Evolutionary conservation across 2,329 filamentous ascomycete species (phyloP), one percentile per base, ranked within the genome.

Genomic region (Delphinella strobiligena): DNA sequence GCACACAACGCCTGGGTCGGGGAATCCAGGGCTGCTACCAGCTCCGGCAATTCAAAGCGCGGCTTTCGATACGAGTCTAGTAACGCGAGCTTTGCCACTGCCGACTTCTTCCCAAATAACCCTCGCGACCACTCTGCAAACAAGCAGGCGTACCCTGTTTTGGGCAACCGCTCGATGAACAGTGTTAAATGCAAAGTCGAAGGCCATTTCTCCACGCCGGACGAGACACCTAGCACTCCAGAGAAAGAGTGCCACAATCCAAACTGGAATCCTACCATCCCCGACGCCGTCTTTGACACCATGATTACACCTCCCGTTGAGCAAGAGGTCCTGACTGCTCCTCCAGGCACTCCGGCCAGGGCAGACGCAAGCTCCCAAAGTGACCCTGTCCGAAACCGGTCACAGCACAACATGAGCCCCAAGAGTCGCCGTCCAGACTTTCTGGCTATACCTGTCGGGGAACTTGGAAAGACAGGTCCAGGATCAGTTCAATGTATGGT

Each of bases 71-170:
- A 47, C 18, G 32, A 46, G 41, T 58, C 56, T 4, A 61, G 58
- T 41, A 43, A 52, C n/a, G 53, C 57, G 8, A 61, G 58, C 45
- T 55, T 59, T 41, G 49, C 50, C 22, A 61, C 58, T 9, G 53
- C 54, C 15, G 58, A 61, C 45, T 61, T 61, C 52, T 61, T 61
- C 42, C 59, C 59, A 8, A 48, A 48, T 45, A 57, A 61, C 41
- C 54, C 59, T 18, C 47, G 49, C 22, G 56, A 61, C 14, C 56
- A 59, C 38, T 61, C 58, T 4, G 51, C 51, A 32, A 53, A 51
- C 19, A 55, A 54, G 37, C 47, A 58, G 18, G 49, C 49, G 11
- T 55, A 55, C 36, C 47, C 50, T 9, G 34, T 44, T 5, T 18
- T 5, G 7, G 17, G 29, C 15, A 24, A 36, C 17, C 27, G 18